A percentile compares a stretch with the other conserved stretches of the same genome.
Conservation (phyloP, 345 rosid species). For the Populus nigra region DNA sequence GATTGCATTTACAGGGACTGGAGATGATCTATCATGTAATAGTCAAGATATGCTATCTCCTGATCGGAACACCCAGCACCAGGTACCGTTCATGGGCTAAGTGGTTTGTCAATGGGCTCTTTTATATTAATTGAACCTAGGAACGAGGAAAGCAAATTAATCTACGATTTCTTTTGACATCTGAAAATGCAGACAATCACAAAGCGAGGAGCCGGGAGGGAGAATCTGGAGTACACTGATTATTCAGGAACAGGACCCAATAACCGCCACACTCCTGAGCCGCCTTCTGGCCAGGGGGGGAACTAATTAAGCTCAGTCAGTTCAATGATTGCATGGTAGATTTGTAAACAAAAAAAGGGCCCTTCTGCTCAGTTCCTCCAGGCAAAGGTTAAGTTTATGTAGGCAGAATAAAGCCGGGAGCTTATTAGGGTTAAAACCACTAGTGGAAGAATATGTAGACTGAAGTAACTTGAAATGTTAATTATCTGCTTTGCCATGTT, state of each 20-base stretch:
- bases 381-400: not conserved
- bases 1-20: not conserved
- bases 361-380: not conserved
- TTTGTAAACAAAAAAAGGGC: not conserved
- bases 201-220: not conserved
- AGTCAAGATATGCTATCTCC: not conserved
- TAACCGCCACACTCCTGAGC: not conserved
- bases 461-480: no score
- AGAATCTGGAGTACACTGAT: conserved; percentile 4
- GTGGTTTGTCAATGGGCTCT: not conserved
- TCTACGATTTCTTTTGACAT: not conserved
- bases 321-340: not conserved
- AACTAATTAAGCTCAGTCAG: not conserved
- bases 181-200: conserved; percentile 5
- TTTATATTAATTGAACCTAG: no score
- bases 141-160: not conserved
- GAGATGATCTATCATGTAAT: not conserved
- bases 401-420: no score
- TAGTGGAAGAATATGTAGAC: no score
- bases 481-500: no score
- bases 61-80: not conserved
- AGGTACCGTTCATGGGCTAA: not conserved
- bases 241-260: conserved; percentile 14
- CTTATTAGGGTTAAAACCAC: no score
- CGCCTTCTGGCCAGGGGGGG: not conserved